Evolutionary conservation across 1,284 basidiomycete species (phyloP), one percentile per base, ranked within the genome.

Genomic region (Acaromyces ingoldii): DNA sequence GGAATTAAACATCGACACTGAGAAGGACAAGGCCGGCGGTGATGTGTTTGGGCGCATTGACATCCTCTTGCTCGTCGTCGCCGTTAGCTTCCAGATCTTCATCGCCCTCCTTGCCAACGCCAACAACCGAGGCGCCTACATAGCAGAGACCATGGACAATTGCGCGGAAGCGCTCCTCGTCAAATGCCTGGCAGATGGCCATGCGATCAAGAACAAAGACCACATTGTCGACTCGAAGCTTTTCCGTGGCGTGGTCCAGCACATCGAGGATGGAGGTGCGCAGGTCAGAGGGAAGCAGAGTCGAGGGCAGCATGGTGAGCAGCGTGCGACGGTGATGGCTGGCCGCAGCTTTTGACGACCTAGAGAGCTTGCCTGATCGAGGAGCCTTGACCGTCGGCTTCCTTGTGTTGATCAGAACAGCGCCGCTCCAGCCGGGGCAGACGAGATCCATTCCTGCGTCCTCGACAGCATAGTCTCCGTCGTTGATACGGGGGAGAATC

Each of bases 131-230:
- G 6, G 42, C 42, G n/a, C 42, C 42, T 11, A 45, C 42, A 29
- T 45, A 45, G 24, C 17, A 26, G 13, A 45, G 28, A 3, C 42
- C 42, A 45, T 45, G 42, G 4, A 45, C 42, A 19, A 28, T 45
- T 26, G 42, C 42, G 17, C 42, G 42, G 25, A 45, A 45, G 17
- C 34, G 19, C 22, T 28, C 42, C 17, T 45, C 42, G 19, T 45
- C 42, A n/a, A n/a, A n/a, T n/a, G n/a, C n/a, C n/a, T n/a, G n/a
- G n/a, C n/a, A n/a, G 17, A 45, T 19, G 11, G 17, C 26, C n/a
- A 22, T n/a, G 25, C 42, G 42, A 45, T 45, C 42, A n/a, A 45
- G 34, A 13, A 45, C 42, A 45, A 45, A 45, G 42, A 45, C 26
- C 17, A 45, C 26, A 30, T 45, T 45, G 25, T 45, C 42, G 17